Percentiles rank a stretch among this genome's conserved stretches.
phyloP scores from a whole-genome alignment of 495 filamentous ascomycete genomes.

The Neurospora pannonica region DNA sequence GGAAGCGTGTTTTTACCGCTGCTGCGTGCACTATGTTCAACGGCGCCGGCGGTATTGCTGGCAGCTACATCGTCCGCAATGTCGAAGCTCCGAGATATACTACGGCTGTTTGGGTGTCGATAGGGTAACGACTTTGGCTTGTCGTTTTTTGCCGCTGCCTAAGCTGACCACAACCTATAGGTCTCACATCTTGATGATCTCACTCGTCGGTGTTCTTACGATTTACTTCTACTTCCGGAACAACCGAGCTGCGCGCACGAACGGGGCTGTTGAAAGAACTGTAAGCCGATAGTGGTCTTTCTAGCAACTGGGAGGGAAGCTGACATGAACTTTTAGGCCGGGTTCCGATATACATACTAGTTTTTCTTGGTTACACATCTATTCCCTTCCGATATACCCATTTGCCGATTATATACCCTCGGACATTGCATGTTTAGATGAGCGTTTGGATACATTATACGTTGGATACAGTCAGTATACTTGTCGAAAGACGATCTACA shows the following conservation, averaged over 20 bases:
- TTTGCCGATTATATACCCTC: background rate
- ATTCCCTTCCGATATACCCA: background rate
- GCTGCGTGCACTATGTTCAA: conserved; percentile 62
- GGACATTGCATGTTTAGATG: background rate
- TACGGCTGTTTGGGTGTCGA: conserved; percentile 64
- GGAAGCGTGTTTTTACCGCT: conserved; percentile 66
- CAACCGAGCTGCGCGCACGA: conserved; percentile 10
- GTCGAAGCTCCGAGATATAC: conserved; percentile 58
- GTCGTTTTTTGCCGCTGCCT: background rate
- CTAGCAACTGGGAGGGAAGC: background rate
- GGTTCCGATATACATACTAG: conserved; percentile 17
- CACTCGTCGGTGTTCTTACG: conserved; percentile 49
- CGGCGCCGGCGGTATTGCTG: conserved; percentile 66
- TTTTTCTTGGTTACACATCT: background rate
- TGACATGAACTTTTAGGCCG: background rate
- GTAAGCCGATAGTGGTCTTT: background rate
- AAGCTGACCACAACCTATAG: conserved; percentile 1
- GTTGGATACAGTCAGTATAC: background rate
- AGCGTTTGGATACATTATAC: background rate
- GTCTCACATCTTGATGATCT: conserved; percentile 57
- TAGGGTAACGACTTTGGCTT: conserved; percentile 34
- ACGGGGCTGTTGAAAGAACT: conserved; percentile 10
- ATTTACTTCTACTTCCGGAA: conserved; percentile 55
- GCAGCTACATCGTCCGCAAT: conserved; percentile 62
- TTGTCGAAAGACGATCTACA: background rate